A percentile compares a stretch with the other conserved stretches of the same genome.
Conservation (phyloP, 1,284 basidiomycete genomes). For the Entoloma clypeatum region DNA sequence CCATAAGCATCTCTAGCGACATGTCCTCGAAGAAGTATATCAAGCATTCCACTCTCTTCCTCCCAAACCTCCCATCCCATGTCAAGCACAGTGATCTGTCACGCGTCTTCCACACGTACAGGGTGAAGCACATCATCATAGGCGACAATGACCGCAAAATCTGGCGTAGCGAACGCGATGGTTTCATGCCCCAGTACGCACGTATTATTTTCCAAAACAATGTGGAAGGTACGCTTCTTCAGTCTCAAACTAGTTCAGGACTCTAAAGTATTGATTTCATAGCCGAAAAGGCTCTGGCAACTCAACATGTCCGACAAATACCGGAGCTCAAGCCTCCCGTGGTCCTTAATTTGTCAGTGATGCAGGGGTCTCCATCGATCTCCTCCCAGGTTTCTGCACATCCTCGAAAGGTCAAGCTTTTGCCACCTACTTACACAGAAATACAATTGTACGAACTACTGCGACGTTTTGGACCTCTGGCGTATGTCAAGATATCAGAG, state of each 20-base stretch:
- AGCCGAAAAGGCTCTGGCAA: conserved; percentile 22
- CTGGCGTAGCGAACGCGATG: too few species aligned
- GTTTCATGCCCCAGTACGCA: not conserved
- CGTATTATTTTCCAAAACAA: not conserved
- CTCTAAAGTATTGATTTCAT: not conserved
- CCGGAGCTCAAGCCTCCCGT: conserved; percentile 6
- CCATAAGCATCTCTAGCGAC: too few species aligned
- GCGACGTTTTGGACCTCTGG: conserved; percentile 20
- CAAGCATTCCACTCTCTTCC: too few species aligned
- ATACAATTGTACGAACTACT: conserved; percentile 18
- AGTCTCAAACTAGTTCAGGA: not conserved
- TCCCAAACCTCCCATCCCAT: too few species aligned
- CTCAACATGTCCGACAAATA: conserved; percentile 9
- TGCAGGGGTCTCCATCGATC: conserved; percentile 1
- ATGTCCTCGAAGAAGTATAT: too few species aligned
- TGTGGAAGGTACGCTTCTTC: conserved; percentile 1
- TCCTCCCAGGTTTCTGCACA: not conserved
- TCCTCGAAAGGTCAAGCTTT: conserved; percentile 12
- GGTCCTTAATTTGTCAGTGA: conserved; percentile 9
- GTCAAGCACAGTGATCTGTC: too few species aligned
- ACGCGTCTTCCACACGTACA: too few species aligned
- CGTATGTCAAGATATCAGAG: conserved; percentile 16
- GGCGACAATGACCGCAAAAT: too few species aligned
- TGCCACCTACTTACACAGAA: conserved; percentile 1
- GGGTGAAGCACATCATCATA: too few species aligned